Evolutionary conservation across 176 grass and related monocot species (phyloP), one percentile per base, ranked within the genome.

Genomic region (Hsuehochloa calcarea): DNA sequence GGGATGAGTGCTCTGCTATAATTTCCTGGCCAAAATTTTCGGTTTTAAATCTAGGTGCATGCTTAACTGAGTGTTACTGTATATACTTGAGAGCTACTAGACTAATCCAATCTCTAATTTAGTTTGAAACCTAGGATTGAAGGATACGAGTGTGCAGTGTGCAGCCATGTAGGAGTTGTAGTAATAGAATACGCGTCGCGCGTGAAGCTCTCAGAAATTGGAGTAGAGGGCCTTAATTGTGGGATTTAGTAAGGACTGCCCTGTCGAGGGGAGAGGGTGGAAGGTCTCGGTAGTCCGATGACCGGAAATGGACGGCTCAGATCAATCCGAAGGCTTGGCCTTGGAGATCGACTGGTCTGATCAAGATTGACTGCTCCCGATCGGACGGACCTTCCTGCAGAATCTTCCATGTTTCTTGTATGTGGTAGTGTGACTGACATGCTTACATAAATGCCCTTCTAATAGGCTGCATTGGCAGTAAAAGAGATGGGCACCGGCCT

Each of bases 41-140:
- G 1, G 35, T 8, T 70, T 86, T 71, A 37, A 72, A 29, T 58
- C 68, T 46, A 35, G 34, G 34, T 22, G 13, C 17, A 43, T 54
- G 68, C 65, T 82, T 66, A 66, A 17, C 39, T 23, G 25, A 55
- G 26, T 65, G 72, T 65, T 29, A 65, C 37, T 77, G 44, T 44
- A 35, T 23, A 27, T 27, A 16, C 70, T 35, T 27, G 61, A 47
- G 59, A 79, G 9, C 40, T 29, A 31, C 2, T 37, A 40, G 26
- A 20, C 22, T 58, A 74, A 27, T 82, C 22, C 49, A 74, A 27
- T 82, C 31, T 13, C 38, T 69, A 46, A 6, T 77, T 82, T 65
- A 72, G 64, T 86, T 82, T 65, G 22, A 78, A 82, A 73, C 46
- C 46, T 46, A 79, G 22, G 5, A 45, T 29, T 38, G 41, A 50